Evolutionary conservation across 2,329 filamentous ascomycete species (phyloP).

Genomic region (Chrysosporium keratinophilum): DNA sequence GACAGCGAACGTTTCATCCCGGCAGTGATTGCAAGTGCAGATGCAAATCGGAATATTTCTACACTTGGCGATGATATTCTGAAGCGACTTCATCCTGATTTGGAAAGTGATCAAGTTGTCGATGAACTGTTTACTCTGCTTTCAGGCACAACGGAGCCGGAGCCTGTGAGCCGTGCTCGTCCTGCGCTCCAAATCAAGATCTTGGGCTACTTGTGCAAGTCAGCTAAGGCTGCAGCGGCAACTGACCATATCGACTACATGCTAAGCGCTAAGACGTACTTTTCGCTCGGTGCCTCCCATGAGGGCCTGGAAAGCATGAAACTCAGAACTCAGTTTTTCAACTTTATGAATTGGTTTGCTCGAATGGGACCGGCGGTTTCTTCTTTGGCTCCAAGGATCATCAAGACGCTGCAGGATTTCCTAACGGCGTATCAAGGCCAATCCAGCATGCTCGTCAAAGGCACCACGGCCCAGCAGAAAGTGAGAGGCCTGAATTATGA

Average conservation of each 20-base stretch:
- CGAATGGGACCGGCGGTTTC: conserved; percentile 52
- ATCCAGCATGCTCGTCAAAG: conserved; percentile 55
- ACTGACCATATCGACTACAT: conserved; percentile 1
- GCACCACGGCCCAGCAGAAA: conserved; percentile 50
- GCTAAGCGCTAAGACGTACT: background rate
- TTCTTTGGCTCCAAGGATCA: conserved; percentile 49
- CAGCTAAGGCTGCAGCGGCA: conserved; percentile 28
- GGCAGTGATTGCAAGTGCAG: conserved; percentile 71
- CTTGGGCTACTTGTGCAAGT: conserved; percentile 64
- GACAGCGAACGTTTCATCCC: conserved; percentile 76
- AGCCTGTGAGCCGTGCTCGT: conserved; percentile 40
- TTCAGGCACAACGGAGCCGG: conserved; percentile 45
- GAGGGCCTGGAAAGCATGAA: conserved; percentile 65
- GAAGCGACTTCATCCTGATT: conserved; percentile 58
- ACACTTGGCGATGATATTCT: conserved; percentile 81
- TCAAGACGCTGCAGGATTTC: conserved; percentile 57
- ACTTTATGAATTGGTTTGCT: conserved; percentile 78
- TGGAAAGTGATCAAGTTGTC: conserved; percentile 59
- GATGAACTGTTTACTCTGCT: conserved; percentile 62
- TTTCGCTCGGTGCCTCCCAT: conserved; percentile 26
- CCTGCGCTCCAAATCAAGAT: conserved; percentile 67
- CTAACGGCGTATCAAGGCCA: conserved; percentile 70
- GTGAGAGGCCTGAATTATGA: conserved; percentile 79
- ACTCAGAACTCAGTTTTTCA: conserved; percentile 70
- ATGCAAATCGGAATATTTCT: conserved; percentile 63